phyloP scores from a whole-genome alignment of 305 asterid genomes.

The Nicotiana rustica region DNA sequence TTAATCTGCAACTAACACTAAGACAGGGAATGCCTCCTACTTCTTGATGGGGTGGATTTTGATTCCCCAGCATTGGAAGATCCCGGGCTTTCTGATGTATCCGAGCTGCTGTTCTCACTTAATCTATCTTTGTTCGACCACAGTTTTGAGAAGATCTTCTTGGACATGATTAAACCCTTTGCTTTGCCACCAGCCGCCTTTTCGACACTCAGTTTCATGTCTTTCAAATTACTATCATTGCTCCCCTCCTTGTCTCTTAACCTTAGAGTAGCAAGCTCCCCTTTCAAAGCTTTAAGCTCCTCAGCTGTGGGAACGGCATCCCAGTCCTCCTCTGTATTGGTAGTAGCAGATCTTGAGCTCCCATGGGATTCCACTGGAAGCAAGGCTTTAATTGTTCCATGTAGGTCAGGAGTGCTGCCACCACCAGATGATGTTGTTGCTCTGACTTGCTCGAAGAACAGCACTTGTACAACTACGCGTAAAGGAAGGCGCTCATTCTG shows the following conservation, averaged over 20 bases:
- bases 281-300: slow-evolving; percentile 65
- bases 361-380: slow-evolving; percentile 67
- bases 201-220: slow-evolving; percentile 48
- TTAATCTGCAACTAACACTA: slow-evolving; percentile 28
- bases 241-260: slow-evolving; percentile 45
- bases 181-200: slow-evolving; percentile 55
- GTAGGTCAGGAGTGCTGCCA: slow-evolving; percentile 53
- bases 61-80: slow-evolving; percentile 76
- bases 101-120: slow-evolving; percentile 80
- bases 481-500: slow-evolving; percentile 86
- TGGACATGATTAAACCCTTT: slow-evolving; percentile 48
- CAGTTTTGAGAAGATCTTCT: slow-evolving; percentile 62
- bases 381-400: slow-evolving; percentile 53
- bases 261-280: slow-evolving; percentile 59
- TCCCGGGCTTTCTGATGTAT: slow-evolving; percentile 77
- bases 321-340: slow-evolving; percentile 81
- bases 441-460: slow-evolving; percentile 75
- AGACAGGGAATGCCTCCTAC: slow-evolving; percentile 61
- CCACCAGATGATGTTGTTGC: slow-evolving; percentile 53
- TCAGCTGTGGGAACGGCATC: slow-evolving; percentile 56
- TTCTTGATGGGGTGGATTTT: slow-evolving; percentile 65
- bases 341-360: slow-evolving; percentile 77
- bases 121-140: slow-evolving; percentile 74
- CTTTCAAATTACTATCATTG: slow-evolving; percentile 37
- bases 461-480: slow-evolving; percentile 80